Conservation (phyloP, 441 rosid genomes). For the Adansonia rubrostipa region DNA sequence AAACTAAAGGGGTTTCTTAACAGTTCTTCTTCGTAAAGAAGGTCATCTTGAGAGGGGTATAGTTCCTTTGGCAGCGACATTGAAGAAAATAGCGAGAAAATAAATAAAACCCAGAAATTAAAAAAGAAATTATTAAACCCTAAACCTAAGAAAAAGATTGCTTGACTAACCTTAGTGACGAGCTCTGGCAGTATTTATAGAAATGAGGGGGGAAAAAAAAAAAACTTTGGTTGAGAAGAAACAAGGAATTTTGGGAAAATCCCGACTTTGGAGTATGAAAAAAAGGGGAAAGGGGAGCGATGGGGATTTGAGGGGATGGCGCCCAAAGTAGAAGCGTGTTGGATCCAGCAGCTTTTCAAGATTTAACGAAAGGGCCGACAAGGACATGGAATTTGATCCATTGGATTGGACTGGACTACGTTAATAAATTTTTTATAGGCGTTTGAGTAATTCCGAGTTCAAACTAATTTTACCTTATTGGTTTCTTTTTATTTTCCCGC, state of each 20-base stretch:
- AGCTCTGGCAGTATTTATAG: background rate
- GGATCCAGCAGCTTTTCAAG: background rate
- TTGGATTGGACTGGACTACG: background rate
- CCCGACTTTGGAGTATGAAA: background rate
- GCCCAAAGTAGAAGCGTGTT: background rate
- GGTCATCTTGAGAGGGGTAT: conserved; percentile 81
- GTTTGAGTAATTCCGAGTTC: too few species aligned
- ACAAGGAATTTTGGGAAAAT: background rate
- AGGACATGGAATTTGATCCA: background rate
- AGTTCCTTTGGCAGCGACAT: conserved; percentile 66
- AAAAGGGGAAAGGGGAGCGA: background rate
- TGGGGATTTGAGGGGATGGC: background rate
- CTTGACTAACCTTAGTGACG: background rate
- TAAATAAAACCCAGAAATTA: background rate
- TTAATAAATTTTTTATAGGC: background rate
- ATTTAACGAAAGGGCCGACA: background rate
- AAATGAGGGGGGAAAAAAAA: background rate
- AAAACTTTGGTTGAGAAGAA: background rate
- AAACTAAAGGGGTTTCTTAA: conserved; percentile 78
- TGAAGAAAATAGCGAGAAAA: background rate
- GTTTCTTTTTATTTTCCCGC: too few species aligned
- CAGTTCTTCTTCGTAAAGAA: conserved; percentile 83
- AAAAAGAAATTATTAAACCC: background rate
- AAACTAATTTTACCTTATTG: too few species aligned
- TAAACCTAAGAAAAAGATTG: background rate